A percentile compares a stretch with the other conserved stretches of the same genome.
phyloP scores from a whole-genome alignment of 208 protist species.

The Perkinsela sp. region DNA sequence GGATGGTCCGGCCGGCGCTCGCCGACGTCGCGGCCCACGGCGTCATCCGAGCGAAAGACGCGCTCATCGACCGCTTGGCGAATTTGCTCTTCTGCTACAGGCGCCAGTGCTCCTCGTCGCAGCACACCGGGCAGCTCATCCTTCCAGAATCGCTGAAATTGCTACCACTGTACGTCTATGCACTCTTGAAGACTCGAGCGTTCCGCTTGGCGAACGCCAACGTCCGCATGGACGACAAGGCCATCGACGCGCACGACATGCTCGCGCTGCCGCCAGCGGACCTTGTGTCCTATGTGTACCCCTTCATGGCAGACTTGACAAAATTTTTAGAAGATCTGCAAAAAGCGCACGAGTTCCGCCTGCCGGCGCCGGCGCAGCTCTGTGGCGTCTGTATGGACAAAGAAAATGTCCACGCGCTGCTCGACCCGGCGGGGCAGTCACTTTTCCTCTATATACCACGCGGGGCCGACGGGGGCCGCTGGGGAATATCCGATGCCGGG shows the following conservation, averaged over 20 bases:
- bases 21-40: conserved; percentile 41
- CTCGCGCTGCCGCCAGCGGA: conserved; percentile 12
- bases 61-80: conserved; percentile 16
- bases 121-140: conserved; percentile 22
- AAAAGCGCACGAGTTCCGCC: conserved; percentile 15
- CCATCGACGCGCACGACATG: conserved; percentile 33
- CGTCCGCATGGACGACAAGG: conserved; percentile 39
- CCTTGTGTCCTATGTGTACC: conserved; percentile 6
- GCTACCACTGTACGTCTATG: conserved; percentile 52
- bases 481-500: conserved; percentile 23
- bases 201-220: conserved; percentile 27
- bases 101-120: conserved; percentile 17
- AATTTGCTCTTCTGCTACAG: conserved; percentile 47
- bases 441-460: conserved; percentile 60
- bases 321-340: conserved; percentile 7
- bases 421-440: conserved; percentile 33
- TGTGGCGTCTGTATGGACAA: conserved; percentile 26
- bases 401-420: conserved; percentile 40
- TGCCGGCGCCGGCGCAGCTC: conserved; percentile 27
- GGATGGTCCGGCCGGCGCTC: conserved; percentile 18
- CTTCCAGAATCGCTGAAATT: conserved; percentile 70
- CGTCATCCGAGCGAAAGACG: conserved; percentile 14
- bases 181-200: conserved; percentile 38
- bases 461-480: conserved; percentile 13
- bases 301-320: background rate